These are phyloP conservation scores for Chaetomium sp. DNA, from an alignment of 2,329 filamentous ascomycete species.

Conservation along the genomic window DNA sequence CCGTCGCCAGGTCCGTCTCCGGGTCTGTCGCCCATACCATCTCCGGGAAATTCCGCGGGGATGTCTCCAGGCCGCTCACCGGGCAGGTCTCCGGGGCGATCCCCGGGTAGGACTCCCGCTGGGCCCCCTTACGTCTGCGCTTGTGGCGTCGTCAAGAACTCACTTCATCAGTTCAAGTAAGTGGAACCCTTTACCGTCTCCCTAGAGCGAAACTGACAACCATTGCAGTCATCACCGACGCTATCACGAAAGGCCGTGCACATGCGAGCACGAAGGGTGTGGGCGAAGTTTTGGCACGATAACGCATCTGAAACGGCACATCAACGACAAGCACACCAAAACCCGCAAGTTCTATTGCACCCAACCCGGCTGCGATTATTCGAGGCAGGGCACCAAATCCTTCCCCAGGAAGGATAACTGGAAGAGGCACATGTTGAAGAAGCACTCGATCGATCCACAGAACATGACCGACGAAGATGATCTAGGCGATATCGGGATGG, in stretches of 20 bases:
- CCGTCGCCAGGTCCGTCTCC: slow-evolving; percentile 24
- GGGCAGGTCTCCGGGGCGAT: not conserved
- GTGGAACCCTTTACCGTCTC: slow-evolving; percentile 21
- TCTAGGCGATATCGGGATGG: slow-evolving; percentile 42
- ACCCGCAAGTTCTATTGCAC: slow-evolving; percentile 62
- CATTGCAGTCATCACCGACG: slow-evolving; percentile 58
- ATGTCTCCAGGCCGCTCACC: not conserved
- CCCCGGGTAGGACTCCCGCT: not conserved
- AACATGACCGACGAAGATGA: slow-evolving; percentile 50
- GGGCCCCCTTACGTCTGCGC: not conserved
- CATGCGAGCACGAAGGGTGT: slow-evolving; percentile 49
- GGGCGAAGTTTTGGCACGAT: slow-evolving; percentile 62
- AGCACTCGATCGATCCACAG: slow-evolving; percentile 47
- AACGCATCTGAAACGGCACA: slow-evolving; percentile 62
- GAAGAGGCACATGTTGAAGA: slow-evolving; percentile 64
- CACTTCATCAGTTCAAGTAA: slow-evolving; percentile 61
- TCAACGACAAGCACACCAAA: slow-evolving; percentile 64
- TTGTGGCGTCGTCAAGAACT: slow-evolving; percentile 40
- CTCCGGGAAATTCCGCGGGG: slow-evolving; percentile 42
- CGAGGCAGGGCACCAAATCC: slow-evolving; percentile 57
- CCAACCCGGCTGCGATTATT: slow-evolving; percentile 57
- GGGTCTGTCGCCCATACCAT: slow-evolving; percentile 34
- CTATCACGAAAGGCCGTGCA: slow-evolving; percentile 60
- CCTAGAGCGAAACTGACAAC: slow-evolving; percentile 29
- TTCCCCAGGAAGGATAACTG: slow-evolving; percentile 66